Percentiles rank a stretch among this genome's conserved stretches.
Conservation (phyloP, 2,329 filamentous ascomycete species). For the Beauveria medogensis region DNA sequence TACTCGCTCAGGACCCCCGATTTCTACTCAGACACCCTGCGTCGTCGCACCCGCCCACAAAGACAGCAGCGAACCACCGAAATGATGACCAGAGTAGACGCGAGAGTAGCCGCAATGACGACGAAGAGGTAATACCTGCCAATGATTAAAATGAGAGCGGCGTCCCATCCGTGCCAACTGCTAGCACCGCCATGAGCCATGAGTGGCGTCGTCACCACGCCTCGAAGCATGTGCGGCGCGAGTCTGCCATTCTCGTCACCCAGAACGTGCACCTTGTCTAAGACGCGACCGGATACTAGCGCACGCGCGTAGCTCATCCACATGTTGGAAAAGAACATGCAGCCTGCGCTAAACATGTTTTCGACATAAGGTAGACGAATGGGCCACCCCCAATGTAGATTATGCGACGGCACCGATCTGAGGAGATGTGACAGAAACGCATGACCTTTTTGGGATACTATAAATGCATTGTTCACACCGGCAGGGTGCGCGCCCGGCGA, state of each 20-base stretch:
- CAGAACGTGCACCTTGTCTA: too few species aligned
- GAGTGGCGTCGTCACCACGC: slow-evolving; percentile 13
- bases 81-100: too few species aligned
- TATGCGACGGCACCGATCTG: neutral
- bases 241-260: too few species aligned
- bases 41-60: too few species aligned
- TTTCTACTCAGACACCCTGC: too few species aligned
- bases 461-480: slow-evolving; percentile 19
- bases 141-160: slow-evolving; percentile 16
- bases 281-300: too few species aligned
- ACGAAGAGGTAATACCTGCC: neutral
- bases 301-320: slow-evolving; percentile 17
- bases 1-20: too few species aligned
- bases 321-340: slow-evolving; percentile 20
- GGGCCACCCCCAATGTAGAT: neutral
- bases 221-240: too few species aligned
- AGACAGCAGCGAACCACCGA: too few species aligned
- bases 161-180: slow-evolving; percentile 21
- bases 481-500: slow-evolving; percentile 18
- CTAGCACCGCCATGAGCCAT: slow-evolving; percentile 19
- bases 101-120: too few species aligned
- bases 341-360: slow-evolving; percentile 20
- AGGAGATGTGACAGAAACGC: slow-evolving; percentile 15
- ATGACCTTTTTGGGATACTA: slow-evolving; percentile 14
- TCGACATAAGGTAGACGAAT: slow-evolving; percentile 20